Base-by-base conservation (phyloP, 225 moss, liverwort and hornwort genomes). In the Bryum argenteum region DNA sequence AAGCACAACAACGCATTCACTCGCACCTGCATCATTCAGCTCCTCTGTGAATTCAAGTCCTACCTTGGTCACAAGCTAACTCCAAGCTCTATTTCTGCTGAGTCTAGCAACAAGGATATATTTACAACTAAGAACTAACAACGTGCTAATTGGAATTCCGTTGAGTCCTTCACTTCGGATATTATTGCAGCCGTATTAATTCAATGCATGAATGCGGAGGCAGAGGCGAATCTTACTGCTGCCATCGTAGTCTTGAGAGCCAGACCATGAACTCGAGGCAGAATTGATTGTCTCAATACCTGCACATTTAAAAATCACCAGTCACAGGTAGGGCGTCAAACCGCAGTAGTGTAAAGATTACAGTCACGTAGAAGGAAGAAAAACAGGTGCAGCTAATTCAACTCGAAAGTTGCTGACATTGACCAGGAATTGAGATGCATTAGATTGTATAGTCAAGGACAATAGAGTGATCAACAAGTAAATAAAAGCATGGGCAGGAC, bases 201-300 rank as follows among this genome's bases (percentile, higher is more conserved):
- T 58, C 58, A 66, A 61, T 0, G 5, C 22, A 74, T 52, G 45
- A 54, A 19, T 67, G 43, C 26, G 11, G 26, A 72, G 66, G 26
- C 28, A 45, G 12, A 66, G 39, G 41, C 13, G 57, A 63, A 42
- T 67, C 52, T 78, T 86, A 96, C 96, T 33, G 96, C 96, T 82
- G 96, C 96, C 75, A 96, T 89, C 58, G 91, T 93, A 54, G 96
- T 96, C 78, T 96, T 96, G 20, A 96, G 84, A 71, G 96, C 96
- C 60, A 96, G 90, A 60, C 83, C 87, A 72, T 96, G 96, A 43
- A 96, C 93, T 22, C 96, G 83, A 24, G 96, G 96, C 68, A 96
- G 74, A 48, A 96, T 91, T 50, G 91, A 83, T 69, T 91, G 85
- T 78, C 89, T 90, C 71, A 96, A 85, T 65, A 96, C 91, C 96